These are phyloP conservation scores for Acer negundo DNA, from an alignment of 345 rosid genomes.

Conservation along the genomic window DNA sequence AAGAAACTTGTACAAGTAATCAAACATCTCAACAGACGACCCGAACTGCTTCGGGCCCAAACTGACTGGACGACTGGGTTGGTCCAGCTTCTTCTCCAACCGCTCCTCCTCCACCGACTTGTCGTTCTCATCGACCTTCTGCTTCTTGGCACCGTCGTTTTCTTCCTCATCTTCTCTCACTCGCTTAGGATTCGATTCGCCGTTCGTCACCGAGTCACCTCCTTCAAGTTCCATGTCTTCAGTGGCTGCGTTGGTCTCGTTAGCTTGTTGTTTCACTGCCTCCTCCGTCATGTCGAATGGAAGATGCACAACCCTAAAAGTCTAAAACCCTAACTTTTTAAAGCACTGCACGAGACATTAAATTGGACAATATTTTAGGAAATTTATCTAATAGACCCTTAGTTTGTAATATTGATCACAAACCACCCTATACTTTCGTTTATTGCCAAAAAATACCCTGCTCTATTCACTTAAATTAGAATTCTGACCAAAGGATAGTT, in stretches of 20 bases:
- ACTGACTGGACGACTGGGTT: conserved; percentile 38
- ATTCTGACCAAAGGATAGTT: too few species aligned
- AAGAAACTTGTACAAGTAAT: conserved; percentile 63
- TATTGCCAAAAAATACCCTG: too few species aligned
- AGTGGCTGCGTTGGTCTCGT: conserved; percentile 28
- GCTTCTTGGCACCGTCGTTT: conserved; percentile 55
- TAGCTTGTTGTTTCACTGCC: conserved; percentile 24
- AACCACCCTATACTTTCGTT: too few species aligned
- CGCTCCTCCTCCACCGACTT: conserved; percentile 34
- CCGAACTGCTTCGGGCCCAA: conserved; percentile 85
- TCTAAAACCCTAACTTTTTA: conserved; percentile 22
- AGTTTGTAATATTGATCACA: too few species aligned
- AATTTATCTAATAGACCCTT: too few species aligned
- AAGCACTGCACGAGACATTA: too few species aligned
- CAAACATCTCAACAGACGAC: conserved; percentile 73
- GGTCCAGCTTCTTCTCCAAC: conserved; percentile 32
- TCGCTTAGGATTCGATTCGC: conserved; percentile 37
- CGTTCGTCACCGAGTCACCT: background rate
- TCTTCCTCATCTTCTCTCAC: conserved; percentile 42
- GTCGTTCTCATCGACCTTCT: conserved; percentile 42
- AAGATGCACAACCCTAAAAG: conserved; percentile 11
- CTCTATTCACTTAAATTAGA: too few species aligned
- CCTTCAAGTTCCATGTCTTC: conserved; percentile 46
- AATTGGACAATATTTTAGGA: too few species aligned
- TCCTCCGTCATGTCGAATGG: conserved; percentile 38